These are phyloP conservation scores for Clonostachys chloroleuca DNA, from an alignment of 2,329 filamentous ascomycete species.

Conservation along the genomic window DNA sequence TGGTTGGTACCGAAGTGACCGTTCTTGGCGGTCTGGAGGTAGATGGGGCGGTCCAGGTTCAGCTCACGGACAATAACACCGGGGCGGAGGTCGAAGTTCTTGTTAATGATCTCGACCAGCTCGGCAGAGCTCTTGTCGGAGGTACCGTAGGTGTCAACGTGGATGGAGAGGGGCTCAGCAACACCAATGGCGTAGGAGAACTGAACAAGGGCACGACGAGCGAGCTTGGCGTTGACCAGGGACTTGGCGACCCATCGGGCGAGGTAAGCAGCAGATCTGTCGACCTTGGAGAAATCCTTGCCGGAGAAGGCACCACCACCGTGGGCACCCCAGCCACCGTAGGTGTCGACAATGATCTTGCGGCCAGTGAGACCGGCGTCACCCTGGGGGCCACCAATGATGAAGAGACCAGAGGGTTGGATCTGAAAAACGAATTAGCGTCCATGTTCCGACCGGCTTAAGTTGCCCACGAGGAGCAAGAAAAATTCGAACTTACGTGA, in stretches of 20 bases:
- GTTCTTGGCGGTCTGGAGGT: slow-evolving; percentile 98
- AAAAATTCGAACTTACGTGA: slow-evolving; percentile 61
- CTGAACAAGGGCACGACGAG: slow-evolving; percentile 91
- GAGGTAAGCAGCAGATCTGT: slow-evolving; percentile 95
- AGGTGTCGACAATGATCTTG: slow-evolving; percentile 99
- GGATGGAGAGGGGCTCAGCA: slow-evolving; percentile 94
- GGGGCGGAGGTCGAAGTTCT: slow-evolving; percentile 96
- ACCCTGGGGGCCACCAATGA: slow-evolving; percentile 98
- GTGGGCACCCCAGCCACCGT: slow-evolving; percentile 99
- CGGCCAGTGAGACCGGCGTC: slow-evolving; percentile 97
- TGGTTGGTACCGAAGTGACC: slow-evolving; percentile 98
- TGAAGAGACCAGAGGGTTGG: slow-evolving; percentile 96
- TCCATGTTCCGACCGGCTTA: background rate
- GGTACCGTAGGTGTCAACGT: slow-evolving; percentile 96
- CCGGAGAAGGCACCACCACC: slow-evolving; percentile 99
- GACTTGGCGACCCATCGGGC: slow-evolving; percentile 99
- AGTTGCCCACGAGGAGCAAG: background rate
- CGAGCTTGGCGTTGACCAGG: slow-evolving; percentile 81
- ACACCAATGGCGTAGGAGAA: slow-evolving; percentile 99
- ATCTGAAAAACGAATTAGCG: slow-evolving; percentile 44
- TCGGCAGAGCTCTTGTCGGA: slow-evolving; percentile 85
- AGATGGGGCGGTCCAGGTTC: slow-evolving; percentile 92
- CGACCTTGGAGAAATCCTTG: slow-evolving; percentile 99
- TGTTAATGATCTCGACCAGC: slow-evolving; percentile 88
- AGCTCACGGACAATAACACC: slow-evolving; percentile 99